These are phyloP conservation scores for Globisporangium camurandrum DNA, from an alignment of 352 stramenopile genomes.

Conservation along the genomic window DNA sequence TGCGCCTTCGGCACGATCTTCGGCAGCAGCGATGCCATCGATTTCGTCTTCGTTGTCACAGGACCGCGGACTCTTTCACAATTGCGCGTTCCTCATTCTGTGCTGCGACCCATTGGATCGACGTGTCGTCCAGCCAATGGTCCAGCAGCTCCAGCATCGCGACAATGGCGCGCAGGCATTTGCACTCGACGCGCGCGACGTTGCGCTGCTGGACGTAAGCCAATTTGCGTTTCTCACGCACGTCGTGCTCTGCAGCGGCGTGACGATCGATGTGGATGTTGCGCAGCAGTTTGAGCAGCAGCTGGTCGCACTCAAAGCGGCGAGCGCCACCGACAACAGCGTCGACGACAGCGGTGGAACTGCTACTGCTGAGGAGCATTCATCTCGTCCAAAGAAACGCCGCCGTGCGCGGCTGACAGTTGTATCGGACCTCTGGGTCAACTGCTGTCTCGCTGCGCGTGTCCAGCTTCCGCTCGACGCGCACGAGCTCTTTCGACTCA, in stretches of 20 bases:
- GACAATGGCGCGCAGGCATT: slow-evolving; percentile 34
- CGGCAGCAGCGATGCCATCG: neutral
- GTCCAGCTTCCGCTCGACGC: slow-evolving; percentile 39
- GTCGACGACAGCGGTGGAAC: no score
- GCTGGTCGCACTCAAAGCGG: slow-evolving; percentile 20
- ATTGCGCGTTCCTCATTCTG: slow-evolving; percentile 51
- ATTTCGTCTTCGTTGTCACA: no score
- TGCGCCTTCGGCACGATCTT: neutral
- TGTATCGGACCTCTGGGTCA: slow-evolving; percentile 69
- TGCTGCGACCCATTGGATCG: slow-evolving; percentile 42
- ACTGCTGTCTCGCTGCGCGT: slow-evolving; percentile 45
- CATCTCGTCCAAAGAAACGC: slow-evolving; percentile 7
- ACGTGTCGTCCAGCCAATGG: slow-evolving; percentile 25
- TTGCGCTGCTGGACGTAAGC: slow-evolving; percentile 32
- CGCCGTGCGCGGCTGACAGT: slow-evolving; percentile 31
- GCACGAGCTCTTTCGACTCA: slow-evolving; percentile 38
- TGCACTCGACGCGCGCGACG: slow-evolving; percentile 38
- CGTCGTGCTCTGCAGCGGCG: slow-evolving; percentile 52
- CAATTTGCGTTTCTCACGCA: slow-evolving; percentile 67
- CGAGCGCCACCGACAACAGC: slow-evolving; percentile 1
- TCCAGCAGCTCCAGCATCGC: slow-evolving; percentile 25
- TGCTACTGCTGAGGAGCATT: no score
- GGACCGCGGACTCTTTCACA: slow-evolving; percentile 25
- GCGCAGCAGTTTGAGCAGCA: slow-evolving; percentile 22
- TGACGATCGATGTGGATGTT: slow-evolving; percentile 21